These are phyloP conservation scores for Colletotrichum truncatum DNA, from an alignment of 2,329 filamentous ascomycete genomes.

Conservation along the genomic window DNA sequence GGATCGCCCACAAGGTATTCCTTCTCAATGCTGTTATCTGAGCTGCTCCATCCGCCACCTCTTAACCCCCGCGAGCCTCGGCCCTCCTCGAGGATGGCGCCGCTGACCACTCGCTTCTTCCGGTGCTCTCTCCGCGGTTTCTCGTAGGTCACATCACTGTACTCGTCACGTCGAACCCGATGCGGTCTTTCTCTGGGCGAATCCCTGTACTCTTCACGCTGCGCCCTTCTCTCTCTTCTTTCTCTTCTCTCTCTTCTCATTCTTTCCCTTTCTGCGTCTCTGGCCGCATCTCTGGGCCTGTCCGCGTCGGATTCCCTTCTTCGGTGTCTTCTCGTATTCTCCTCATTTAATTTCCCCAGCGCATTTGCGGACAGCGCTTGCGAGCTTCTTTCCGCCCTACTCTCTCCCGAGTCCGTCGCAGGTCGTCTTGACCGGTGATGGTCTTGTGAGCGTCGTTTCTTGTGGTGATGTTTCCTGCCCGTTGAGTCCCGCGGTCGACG, in stretches of 20 bases:
- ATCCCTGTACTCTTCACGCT: background rate
- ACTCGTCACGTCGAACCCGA: conserved; percentile 34
- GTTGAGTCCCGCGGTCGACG: conserved; percentile 40
- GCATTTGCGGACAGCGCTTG: conserved; percentile 60
- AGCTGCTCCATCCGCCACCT: conserved; percentile 55
- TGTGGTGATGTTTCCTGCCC: conserved; percentile 46
- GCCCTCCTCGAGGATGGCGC: conserved; percentile 75
- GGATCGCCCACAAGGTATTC: conserved; percentile 56
- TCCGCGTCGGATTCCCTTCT: conserved; percentile 37
- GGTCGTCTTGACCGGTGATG: conserved; percentile 41
- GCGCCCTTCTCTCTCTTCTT: conserved; percentile 29
- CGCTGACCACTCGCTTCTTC: conserved; percentile 74
- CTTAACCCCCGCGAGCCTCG: conserved; percentile 50
- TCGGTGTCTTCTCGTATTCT: conserved; percentile 59
- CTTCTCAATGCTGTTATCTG: conserved; percentile 56
- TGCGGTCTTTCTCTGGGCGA: conserved; percentile 9
- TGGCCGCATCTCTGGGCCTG: conserved; percentile 40
- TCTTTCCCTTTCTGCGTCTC: conserved; percentile 45
- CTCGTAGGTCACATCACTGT: conserved; percentile 38
- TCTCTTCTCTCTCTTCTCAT: conserved; percentile 33
- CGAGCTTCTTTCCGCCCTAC: conserved; percentile 35
- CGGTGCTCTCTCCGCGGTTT: conserved; percentile 46
- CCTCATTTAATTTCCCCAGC: conserved; percentile 71
- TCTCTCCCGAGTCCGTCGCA: conserved; percentile 44
- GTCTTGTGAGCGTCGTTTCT: conserved; percentile 42